Percentiles rank a stretch among this genome's conserved stretches.
Evolutionary conservation across 495 filamentous ascomycete species (phyloP).

Genomic region (Penicillium silybi): DNA sequence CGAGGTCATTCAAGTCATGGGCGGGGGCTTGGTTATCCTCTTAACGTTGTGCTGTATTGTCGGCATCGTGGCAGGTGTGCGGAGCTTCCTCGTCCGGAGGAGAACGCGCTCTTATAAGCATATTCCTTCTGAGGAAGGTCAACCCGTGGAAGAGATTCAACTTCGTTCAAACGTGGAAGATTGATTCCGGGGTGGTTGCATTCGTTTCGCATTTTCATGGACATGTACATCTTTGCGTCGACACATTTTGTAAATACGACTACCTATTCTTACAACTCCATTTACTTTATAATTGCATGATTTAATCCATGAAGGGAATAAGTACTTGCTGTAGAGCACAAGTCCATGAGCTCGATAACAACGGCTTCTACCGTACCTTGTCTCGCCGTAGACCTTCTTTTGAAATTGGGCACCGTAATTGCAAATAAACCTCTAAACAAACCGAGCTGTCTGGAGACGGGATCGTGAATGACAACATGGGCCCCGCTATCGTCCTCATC

Average conservation of each 20-base stretch:
- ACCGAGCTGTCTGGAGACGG: too few species aligned
- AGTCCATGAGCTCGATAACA: too few species aligned
- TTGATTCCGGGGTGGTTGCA: not conserved
- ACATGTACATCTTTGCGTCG: not conserved
- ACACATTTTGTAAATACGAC: not conserved
- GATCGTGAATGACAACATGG: too few species aligned
- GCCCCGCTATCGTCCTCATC: too few species aligned
- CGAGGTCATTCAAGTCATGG: slow-evolving; percentile 1
- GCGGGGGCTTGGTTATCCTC: not conserved
- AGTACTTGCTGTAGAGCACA: too few species aligned
- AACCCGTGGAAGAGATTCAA: slow-evolving; percentile 4
- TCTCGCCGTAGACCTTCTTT: too few species aligned
- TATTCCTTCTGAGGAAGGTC: slow-evolving; percentile 6
- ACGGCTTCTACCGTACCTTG: too few species aligned
- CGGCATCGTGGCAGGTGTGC: not conserved
- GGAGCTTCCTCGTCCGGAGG: not conserved
- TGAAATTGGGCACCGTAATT: too few species aligned
- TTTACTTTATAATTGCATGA: too few species aligned
- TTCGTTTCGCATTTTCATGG: not conserved
- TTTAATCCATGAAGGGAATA: too few species aligned
- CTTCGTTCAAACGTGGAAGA: not conserved
- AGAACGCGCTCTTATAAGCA: slow-evolving; percentile 7
- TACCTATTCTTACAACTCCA: too few species aligned
- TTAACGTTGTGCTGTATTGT: not conserved
- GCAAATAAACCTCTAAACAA: too few species aligned